Conservation (phyloP, 2,329 filamentous ascomycete genomes). For the Pyrenochaeta sp. region DNA sequence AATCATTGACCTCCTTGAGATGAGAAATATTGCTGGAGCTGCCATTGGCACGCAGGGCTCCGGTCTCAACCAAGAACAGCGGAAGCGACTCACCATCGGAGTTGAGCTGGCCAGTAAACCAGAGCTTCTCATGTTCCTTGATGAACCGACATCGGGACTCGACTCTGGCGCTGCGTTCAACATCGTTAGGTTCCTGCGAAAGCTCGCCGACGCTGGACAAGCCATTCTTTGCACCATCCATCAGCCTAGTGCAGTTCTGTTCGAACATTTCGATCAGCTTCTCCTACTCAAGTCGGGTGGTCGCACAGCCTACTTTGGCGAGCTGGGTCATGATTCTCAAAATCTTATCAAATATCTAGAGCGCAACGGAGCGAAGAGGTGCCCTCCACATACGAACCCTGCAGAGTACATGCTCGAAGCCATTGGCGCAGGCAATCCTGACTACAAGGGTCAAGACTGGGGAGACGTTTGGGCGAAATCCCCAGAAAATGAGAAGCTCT, state of each 20-base stretch:
- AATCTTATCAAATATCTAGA: slow-evolving; percentile 60
- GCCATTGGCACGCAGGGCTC: slow-evolving; percentile 66
- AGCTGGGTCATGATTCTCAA: slow-evolving; percentile 55
- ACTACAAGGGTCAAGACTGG: slow-evolving; percentile 57
- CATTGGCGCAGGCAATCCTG: slow-evolving; percentile 53
- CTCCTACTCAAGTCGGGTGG: slow-evolving; percentile 72
- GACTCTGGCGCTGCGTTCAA: slow-evolving; percentile 74
- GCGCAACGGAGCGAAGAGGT: slow-evolving; percentile 62
- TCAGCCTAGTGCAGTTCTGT: slow-evolving; percentile 72
- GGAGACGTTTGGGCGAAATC: slow-evolving; percentile 56
- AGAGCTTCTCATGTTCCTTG: slow-evolving; percentile 76
- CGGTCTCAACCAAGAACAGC: slow-evolving; percentile 67
- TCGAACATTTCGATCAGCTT: slow-evolving; percentile 72
- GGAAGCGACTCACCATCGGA: slow-evolving; percentile 71
- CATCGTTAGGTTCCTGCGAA: slow-evolving; percentile 71
- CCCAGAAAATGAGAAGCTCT: slow-evolving; percentile 48
- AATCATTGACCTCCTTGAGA: slow-evolving; percentile 69
- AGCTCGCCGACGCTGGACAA: slow-evolving; percentile 71
- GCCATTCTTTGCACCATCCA: slow-evolving; percentile 76
- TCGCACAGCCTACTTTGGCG: slow-evolving; percentile 72
- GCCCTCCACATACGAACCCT: slow-evolving; percentile 61
- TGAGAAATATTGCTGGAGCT: slow-evolving; percentile 71
- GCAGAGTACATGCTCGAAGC: slow-evolving; percentile 63
- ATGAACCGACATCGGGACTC: slow-evolving; percentile 78
- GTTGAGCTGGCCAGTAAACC: slow-evolving; percentile 71